Conservation (phyloP, 345 rosid species). For the Durio zibethinus region DNA sequence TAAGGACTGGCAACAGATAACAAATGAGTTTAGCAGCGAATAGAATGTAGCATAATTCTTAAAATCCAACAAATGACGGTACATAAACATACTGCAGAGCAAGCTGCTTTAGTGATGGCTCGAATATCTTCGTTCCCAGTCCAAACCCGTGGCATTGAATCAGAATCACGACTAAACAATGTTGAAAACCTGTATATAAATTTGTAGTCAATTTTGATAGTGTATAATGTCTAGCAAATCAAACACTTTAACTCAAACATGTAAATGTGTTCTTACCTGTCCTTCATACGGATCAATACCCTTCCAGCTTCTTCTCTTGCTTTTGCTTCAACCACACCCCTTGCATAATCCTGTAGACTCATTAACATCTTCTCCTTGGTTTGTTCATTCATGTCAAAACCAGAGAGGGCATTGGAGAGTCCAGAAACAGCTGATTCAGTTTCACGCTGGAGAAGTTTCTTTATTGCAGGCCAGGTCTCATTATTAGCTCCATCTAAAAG, state of each 20-base stretch:
- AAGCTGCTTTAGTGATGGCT: slow-evolving; percentile 87
- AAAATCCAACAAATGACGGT: neutral
- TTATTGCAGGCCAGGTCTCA: slow-evolving; percentile 89
- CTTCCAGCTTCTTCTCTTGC: slow-evolving; percentile 91
- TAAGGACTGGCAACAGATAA: slow-evolving; percentile 58
- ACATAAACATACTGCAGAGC: slow-evolving; percentile 62
- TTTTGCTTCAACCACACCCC: slow-evolving; percentile 76
- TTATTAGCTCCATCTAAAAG: slow-evolving; percentile 81
- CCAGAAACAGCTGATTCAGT: slow-evolving; percentile 67
- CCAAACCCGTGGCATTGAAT: slow-evolving; percentile 99
- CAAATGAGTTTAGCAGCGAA: slow-evolving; percentile 18
- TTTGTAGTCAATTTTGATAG: slow-evolving; percentile 20
- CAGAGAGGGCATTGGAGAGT: slow-evolving; percentile 60
- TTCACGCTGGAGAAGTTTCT: slow-evolving; percentile 65
- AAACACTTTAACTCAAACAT: slow-evolving; percentile 13
- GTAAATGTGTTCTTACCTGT: slow-evolving; percentile 47
- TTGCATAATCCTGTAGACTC: slow-evolving; percentile 58
- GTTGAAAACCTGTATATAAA: slow-evolving; percentile 65
- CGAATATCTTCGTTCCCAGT: slow-evolving; percentile 97
- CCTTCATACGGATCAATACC: slow-evolving; percentile 88
- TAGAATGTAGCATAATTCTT: neutral
- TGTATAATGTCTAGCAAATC: slow-evolving; percentile 9
- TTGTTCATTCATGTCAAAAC: slow-evolving; percentile 76
- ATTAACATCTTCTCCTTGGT: slow-evolving; percentile 56
- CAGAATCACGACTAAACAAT: slow-evolving; percentile 89